Conservation (phyloP, 805 yeast species). For the Candida ipomoeae region DNA sequence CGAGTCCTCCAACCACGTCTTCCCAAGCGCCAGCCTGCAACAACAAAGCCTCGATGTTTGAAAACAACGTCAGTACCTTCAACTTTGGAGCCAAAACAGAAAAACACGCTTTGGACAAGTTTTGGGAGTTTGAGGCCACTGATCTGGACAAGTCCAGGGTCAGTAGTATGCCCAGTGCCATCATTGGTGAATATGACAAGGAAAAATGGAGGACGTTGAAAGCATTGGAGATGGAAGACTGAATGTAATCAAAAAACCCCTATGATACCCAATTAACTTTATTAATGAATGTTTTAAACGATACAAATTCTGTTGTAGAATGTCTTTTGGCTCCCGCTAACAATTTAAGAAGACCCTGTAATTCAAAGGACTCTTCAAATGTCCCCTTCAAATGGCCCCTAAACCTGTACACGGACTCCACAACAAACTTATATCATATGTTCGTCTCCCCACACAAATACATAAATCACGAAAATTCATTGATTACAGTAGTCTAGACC, state of each 20-base stretch:
- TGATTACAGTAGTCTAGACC: no score
- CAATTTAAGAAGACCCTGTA: no score
- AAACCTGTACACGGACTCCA: no score
- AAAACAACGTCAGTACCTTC: conserved; percentile 4
- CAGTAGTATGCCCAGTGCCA: conserved; percentile 50
- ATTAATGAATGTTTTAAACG: neutral
- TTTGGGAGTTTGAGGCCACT: conserved; percentile 30
- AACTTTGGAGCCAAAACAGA: conserved; percentile 5
- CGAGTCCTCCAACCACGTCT: neutral
- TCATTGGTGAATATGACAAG: conserved; percentile 60
- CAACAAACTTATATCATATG: no score
- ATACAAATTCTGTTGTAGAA: neutral
- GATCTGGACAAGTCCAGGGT: conserved; percentile 39
- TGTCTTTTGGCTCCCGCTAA: neutral
- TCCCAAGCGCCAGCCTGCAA: neutral
- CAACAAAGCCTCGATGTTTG: conserved; percentile 1
- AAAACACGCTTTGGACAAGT: conserved; percentile 10
- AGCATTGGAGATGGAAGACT: conserved; percentile 20
- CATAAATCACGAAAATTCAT: no score
- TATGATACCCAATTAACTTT: neutral
- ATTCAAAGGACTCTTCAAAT: no score
- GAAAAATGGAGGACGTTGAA: conserved; percentile 62
- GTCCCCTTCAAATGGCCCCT: no score
- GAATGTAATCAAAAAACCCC: neutral
- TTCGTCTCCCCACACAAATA: no score